These are phyloP conservation scores for Yamadazyma sp. DNA, from an alignment of 805 yeast genomes.

Conservation along the genomic window DNA sequence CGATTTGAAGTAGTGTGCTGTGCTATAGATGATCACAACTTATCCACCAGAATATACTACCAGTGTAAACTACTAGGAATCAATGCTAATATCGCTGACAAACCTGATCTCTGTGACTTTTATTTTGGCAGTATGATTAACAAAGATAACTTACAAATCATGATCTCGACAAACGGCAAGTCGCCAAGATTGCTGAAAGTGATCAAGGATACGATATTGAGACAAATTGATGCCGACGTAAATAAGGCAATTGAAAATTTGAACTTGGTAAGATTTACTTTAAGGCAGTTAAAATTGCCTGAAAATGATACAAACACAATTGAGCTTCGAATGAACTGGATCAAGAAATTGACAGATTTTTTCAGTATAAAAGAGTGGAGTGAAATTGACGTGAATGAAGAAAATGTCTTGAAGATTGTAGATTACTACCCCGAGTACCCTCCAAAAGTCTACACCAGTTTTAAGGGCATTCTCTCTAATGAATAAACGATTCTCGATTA, in stretches of 20 bases:
- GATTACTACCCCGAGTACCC: conserved; percentile 52
- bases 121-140: conserved; percentile 80
- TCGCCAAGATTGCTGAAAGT: conserved; percentile 70
- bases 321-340: conserved; percentile 69
- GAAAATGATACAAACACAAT: conserved; percentile 52
- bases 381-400: conserved; percentile 30
- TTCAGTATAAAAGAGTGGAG: conserved; percentile 63
- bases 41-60: conserved; percentile 58
- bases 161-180: conserved; percentile 82
- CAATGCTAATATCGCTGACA: conserved; percentile 79
- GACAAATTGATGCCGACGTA: conserved; percentile 46
- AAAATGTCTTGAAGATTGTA: conserved; percentile 42
- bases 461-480: no score
- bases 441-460: conserved; percentile 27
- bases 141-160: conserved; percentile 70
- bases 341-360: conserved; percentile 61
- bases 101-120: conserved; percentile 81
- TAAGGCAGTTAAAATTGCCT: conserved; percentile 44
- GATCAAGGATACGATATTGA: conserved; percentile 53
- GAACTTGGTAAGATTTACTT: conserved; percentile 50
- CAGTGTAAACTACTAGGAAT: conserved; percentile 44
- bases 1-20: conserved; percentile 67
- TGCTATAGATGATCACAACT: conserved; percentile 69
- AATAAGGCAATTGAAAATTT: conserved; percentile 61
- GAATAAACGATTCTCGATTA: conserved; percentile 14